A percentile compares a stretch with the other conserved stretches of the same genome.
Conservation (phyloP, 805 yeast species). For the Barnettozyma sucrosica region DNA sequence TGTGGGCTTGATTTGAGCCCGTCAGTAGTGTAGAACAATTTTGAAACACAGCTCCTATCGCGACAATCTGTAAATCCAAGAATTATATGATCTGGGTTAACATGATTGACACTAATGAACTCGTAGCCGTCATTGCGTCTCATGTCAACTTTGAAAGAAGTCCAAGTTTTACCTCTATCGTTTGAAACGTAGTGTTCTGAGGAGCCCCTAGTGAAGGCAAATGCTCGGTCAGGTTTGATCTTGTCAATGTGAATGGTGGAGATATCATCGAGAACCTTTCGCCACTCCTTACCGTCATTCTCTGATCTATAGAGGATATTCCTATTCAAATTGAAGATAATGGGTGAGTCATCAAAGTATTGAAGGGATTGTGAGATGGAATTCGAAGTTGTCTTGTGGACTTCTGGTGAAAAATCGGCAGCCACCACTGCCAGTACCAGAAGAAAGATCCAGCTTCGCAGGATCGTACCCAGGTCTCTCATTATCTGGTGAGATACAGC, state of each 20-base stretch:
- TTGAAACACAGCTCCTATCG: slow-evolving; percentile 28
- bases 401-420: slow-evolving; percentile 24
- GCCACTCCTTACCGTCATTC: slow-evolving; percentile 44
- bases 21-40: slow-evolving; percentile 39
- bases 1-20: slow-evolving; percentile 34
- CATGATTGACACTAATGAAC: slow-evolving; percentile 32
- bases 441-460: neutral
- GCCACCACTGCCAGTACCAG: neutral
- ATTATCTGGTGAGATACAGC: neutral
- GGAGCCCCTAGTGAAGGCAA: slow-evolving; percentile 30
- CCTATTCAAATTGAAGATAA: slow-evolving; percentile 17
- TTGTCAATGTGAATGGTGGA: slow-evolving; percentile 28
- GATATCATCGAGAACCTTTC: slow-evolving; percentile 29
- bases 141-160: slow-evolving; percentile 26
- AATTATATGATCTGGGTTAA: slow-evolving; percentile 33
- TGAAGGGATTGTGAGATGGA: slow-evolving; percentile 15
- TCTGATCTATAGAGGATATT: slow-evolving; percentile 36
- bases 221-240: slow-evolving; percentile 34
- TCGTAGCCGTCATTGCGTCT: slow-evolving; percentile 18
- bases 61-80: slow-evolving; percentile 28
- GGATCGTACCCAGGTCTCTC: neutral
- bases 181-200: slow-evolving; percentile 33
- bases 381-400: slow-evolving; percentile 9
- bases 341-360: slow-evolving; percentile 31
- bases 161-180: slow-evolving; percentile 40